phyloP scores from a whole-genome alignment of 169 alveolate species.

The Theileria orientalis region DNA sequence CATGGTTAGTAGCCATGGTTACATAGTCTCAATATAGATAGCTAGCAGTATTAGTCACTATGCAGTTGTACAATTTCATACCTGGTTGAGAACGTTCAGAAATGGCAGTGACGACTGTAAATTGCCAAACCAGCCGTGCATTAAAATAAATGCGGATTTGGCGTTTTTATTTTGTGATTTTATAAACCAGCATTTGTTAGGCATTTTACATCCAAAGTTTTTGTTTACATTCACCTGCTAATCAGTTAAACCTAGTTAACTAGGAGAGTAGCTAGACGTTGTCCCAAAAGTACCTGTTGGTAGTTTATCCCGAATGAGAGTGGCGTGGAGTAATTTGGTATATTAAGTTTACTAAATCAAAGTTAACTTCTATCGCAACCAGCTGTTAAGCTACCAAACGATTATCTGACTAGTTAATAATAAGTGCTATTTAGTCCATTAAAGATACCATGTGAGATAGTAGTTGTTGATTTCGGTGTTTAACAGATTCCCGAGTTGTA shows the following conservation, averaged over 20 bases:
- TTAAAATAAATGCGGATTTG: constrained; percentile 30
- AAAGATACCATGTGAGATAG: constrained; percentile 44
- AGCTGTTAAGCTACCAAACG: neutral
- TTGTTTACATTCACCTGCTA: constrained; percentile 43
- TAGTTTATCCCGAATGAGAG: constrained; percentile 18
- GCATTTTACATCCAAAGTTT: constrained; percentile 17
- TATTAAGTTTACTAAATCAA: constrained; percentile 40
- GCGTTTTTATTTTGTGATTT: constrained; percentile 26
- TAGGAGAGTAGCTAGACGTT: no score
- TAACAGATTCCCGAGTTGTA: constrained; percentile 45
- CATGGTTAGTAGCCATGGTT: no score
- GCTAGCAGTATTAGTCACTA: no score
- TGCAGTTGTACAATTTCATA: no score
- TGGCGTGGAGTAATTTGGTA: constrained; percentile 50
- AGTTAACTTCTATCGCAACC: neutral
- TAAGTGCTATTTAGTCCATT: neutral
- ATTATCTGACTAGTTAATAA: neutral
- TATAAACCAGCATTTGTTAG: constrained; percentile 49
- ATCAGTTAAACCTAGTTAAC: no score
- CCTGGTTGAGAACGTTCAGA: constrained; percentile 37
- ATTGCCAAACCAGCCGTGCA: constrained; percentile 69
- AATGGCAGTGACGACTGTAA: constrained; percentile 58
- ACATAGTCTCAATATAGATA: no score
- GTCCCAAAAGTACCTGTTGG: constrained; percentile 3
- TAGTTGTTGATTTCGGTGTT: constrained; percentile 35